These are phyloP conservation scores for Trichoderma oligosporum DNA, from an alignment of 2,329 filamentous ascomycete species.

Conservation along the genomic window DNA sequence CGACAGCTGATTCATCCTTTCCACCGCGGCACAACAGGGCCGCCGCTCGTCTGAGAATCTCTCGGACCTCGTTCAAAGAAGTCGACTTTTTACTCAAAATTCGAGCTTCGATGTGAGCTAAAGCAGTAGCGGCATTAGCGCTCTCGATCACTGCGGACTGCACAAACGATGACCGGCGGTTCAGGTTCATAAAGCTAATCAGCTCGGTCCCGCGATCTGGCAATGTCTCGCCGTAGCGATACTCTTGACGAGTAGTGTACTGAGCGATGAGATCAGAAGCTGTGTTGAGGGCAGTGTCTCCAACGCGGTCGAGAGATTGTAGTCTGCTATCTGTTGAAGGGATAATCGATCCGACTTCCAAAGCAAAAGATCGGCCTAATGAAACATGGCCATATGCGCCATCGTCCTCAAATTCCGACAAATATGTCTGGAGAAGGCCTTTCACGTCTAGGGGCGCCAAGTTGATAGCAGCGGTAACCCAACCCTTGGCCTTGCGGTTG, in stretches of 20 bases:
- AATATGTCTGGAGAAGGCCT: slow-evolving; percentile 89
- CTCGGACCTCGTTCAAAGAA: slow-evolving; percentile 69
- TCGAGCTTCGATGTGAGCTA: slow-evolving; percentile 69
- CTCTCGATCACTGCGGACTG: slow-evolving; percentile 52
- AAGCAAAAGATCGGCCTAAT: slow-evolving; percentile 85
- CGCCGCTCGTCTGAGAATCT: slow-evolving; percentile 79
- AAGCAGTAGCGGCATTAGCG: slow-evolving; percentile 58
- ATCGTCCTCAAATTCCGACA: slow-evolving; percentile 92
- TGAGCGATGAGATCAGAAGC: slow-evolving; percentile 95
- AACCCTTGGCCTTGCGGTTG: slow-evolving; percentile 70
- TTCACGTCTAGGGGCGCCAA: slow-evolving; percentile 91
- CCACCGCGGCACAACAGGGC: slow-evolving; percentile 77
- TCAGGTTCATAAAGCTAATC: slow-evolving; percentile 56
- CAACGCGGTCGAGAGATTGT: slow-evolving; percentile 72
- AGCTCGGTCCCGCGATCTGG: slow-evolving; percentile 66
- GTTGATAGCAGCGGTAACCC: slow-evolving; percentile 77
- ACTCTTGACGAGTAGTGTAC: slow-evolving; percentile 95
- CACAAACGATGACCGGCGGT: slow-evolving; percentile 50
- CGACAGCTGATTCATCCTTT: slow-evolving; percentile 71
- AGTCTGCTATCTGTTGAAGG: slow-evolving; percentile 83
- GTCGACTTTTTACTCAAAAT: slow-evolving; percentile 66
- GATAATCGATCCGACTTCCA: slow-evolving; percentile 86
- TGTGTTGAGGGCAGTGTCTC: slow-evolving; percentile 75
- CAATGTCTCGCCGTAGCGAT: slow-evolving; percentile 77
- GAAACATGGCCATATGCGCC: slow-evolving; percentile 88